These are phyloP conservation scores for Brettanomyces nanus DNA, from an alignment of 805 yeast genomes.

Conservation along the genomic window DNA sequence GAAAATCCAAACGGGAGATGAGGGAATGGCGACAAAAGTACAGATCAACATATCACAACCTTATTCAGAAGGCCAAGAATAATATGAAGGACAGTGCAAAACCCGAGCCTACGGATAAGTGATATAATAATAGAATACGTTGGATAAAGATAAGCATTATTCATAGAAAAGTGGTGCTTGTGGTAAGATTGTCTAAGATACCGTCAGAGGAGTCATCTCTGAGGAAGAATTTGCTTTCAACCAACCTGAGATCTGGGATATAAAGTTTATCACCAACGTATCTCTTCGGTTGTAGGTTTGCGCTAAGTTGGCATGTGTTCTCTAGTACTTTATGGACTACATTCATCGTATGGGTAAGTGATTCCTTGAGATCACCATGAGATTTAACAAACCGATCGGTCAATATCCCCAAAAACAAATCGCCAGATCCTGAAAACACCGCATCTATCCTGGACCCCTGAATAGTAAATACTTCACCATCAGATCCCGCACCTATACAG, in stretches of 20 bases:
- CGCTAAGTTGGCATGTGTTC: conserved; percentile 27
- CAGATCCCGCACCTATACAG: conserved; percentile 34
- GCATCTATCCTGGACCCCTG: conserved; percentile 46
- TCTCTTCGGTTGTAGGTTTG: not conserved
- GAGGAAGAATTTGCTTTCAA: conserved; percentile 33
- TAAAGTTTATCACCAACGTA: conserved; percentile 14
- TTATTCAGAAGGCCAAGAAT: conserved; percentile 19
- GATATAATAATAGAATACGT: conserved; percentile 3
- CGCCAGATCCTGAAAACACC: conserved; percentile 68
- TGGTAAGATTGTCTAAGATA: not conserved
- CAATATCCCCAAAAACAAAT: conserved; percentile 55
- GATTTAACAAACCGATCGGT: conserved; percentile 38
- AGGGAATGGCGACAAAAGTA: conserved; percentile 18
- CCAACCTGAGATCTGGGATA: conserved; percentile 36
- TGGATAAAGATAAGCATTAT: not conserved
- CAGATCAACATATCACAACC: conserved; percentile 15
- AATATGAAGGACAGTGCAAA: no score
- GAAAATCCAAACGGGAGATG: conserved; percentile 17
- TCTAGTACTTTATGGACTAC: conserved; percentile 35
- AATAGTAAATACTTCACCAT: conserved; percentile 24
- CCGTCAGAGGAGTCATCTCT: not conserved
- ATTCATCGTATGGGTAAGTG: conserved; percentile 33
- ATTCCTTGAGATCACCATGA: conserved; percentile 18
- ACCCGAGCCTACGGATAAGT: no score
- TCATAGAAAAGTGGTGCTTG: not conserved